Evolutionary conservation across 306 rosid genomes (phyloP).

Genomic region (Hippophae gyantsensis): DNA sequence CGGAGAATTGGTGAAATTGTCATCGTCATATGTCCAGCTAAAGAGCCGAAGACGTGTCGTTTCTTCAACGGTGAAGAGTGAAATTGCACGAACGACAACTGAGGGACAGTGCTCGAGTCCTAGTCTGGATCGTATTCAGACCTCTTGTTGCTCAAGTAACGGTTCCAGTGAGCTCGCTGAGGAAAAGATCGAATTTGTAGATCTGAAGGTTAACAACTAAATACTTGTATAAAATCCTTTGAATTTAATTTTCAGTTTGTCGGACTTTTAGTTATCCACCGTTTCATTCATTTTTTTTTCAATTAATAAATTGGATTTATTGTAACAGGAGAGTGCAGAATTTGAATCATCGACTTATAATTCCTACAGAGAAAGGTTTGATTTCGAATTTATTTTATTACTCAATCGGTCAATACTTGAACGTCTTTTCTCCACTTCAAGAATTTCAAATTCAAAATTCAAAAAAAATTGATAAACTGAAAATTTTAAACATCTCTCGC

Average conservation of each 20-base stretch:
- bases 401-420: neutral
- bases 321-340: constrained; percentile 52
- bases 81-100: neutral
- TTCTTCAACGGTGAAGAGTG: neutral
- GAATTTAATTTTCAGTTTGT: constrained; percentile 17
- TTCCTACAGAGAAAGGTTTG: constrained; percentile 51
- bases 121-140: constrained; percentile 28
- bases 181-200: constrained; percentile 33
- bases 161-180: constrained; percentile 35
- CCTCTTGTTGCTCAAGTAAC: constrained; percentile 70
- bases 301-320: constrained; percentile 19
- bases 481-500: neutral
- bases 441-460: constrained; percentile 25
- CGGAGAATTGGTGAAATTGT: constrained; percentile 21
- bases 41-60: constrained; percentile 13
- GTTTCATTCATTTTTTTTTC: constrained; percentile 18
- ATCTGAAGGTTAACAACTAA: constrained; percentile 55
- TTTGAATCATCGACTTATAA: constrained; percentile 56
- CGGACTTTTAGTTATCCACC: constrained; percentile 23
- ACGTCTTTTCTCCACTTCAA: neutral
- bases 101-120: constrained; percentile 31
- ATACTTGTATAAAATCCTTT: constrained; percentile 7
- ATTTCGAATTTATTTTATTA: neutral
- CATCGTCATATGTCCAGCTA: constrained; percentile 27
- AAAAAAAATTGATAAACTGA: constrained; percentile 3